These are phyloP conservation scores for Blastobotrys aristatus DNA, from an alignment of 1,139 yeast species.

Conservation along the genomic window DNA sequence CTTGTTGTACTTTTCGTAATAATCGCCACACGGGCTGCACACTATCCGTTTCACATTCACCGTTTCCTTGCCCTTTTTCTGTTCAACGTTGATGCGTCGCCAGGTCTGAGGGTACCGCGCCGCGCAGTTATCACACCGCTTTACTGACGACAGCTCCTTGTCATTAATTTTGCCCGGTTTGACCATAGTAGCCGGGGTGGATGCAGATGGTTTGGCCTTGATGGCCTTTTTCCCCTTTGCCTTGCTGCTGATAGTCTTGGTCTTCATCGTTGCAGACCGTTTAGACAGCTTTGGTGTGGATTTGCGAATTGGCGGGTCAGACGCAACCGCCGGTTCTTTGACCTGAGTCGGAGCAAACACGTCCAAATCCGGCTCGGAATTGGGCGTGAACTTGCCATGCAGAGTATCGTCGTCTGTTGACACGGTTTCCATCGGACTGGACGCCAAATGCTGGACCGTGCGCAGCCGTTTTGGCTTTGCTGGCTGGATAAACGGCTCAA, in stretches of 20 bases:
- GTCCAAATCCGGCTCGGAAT: too few relatives aligned
- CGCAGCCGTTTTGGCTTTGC: too few relatives aligned
- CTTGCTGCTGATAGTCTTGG: background rate
- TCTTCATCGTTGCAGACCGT: background rate
- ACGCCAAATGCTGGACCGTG: too few relatives aligned
- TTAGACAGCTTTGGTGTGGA: background rate
- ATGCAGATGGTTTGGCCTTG: background rate
- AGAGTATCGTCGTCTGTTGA: too few relatives aligned
- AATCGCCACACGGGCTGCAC: conserved; percentile 39
- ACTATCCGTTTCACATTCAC: too few relatives aligned
- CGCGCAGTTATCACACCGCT: conserved; percentile 37
- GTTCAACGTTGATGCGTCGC: conserved; percentile 27
- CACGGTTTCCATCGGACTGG: too few relatives aligned
- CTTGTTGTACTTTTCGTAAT: conserved; percentile 29
- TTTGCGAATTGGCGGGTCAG: background rate
- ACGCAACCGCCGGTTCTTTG: too few relatives aligned
- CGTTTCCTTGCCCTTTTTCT: conserved; percentile 20
- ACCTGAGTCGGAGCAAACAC: too few relatives aligned
- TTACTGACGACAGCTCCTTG: background rate
- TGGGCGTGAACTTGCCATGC: too few relatives aligned
- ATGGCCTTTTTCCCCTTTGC: background rate
- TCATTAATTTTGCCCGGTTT: background rate
- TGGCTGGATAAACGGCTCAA: too few relatives aligned
- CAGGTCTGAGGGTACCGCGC: conserved; percentile 34
- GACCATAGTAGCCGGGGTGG: background rate